Conservation (phyloP, 345 rosid species). For the Adansonia digitata region DNA sequence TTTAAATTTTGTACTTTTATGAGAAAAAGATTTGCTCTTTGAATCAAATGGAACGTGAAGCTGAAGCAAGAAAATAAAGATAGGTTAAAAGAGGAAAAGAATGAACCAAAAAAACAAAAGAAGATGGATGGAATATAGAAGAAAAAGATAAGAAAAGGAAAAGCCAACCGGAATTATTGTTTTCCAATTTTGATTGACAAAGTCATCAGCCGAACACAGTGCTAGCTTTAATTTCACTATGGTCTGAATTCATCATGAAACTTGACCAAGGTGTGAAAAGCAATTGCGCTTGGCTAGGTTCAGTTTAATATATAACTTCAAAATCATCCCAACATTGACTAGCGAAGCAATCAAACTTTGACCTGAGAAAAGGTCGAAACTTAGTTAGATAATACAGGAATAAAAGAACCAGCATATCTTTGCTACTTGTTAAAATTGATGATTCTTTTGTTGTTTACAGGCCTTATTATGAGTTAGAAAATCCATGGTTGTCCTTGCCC, state of each 20-base stretch:
- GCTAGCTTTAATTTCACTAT: neutral
- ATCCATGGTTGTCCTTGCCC: neutral
- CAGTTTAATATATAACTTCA: no score
- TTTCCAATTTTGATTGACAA: constrained; percentile 19
- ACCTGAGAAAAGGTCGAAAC: no score
- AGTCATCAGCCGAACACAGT: constrained; percentile 11
- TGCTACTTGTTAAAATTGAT: neutral
- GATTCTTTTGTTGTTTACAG: neutral
- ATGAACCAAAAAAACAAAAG: no score
- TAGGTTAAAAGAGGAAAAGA: constrained; percentile 8
- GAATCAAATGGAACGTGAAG: constrained; percentile 36
- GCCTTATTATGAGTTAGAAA: neutral
- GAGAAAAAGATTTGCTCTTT: constrained; percentile 9
- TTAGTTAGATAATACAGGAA: no score
- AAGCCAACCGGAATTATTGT: constrained; percentile 14
- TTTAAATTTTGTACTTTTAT: neutral
- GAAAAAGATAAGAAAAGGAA: constrained; percentile 7
- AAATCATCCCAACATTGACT: neutral
- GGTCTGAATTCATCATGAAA: constrained; percentile 1
- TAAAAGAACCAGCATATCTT: no score
- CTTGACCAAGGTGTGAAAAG: neutral
- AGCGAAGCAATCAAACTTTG: neutral
- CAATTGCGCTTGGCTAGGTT: no score
- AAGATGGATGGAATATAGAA: neutral
- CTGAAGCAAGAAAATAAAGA: constrained; percentile 21